Base-by-base conservation (phyloP, 2,329 filamentous ascomycete genomes). In the Blumeria graminis region DNA sequence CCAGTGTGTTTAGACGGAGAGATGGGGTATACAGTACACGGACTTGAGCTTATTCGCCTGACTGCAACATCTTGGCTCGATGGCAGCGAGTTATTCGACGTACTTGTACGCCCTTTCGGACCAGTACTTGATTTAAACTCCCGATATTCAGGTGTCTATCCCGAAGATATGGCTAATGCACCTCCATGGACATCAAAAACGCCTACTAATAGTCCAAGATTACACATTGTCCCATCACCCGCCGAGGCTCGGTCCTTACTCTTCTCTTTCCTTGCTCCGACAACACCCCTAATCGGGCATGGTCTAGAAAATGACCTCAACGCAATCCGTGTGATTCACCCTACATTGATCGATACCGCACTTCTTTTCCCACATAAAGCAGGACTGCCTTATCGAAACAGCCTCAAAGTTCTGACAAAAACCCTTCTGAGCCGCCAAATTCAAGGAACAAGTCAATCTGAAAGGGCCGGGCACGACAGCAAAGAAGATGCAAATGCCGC, bases 221-320 rank as follows among this genome's bases (percentile, higher is more conserved):
- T 94, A 38, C 79, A 77, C 55, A 84, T 94, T 48, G 86, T 93
- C 8, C 71, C 80, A 0, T 88, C 84, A 0, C 89, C 89, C 0
- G 71, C 78, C 22, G 76, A 72, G 33, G 92, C 92, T 0, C 82
- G 92, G 8, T 72, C 79, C 1, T 74, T 95, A 0, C 76, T 98
- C 8, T 86, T 94, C 68, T 75, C 76, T 0, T 74, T 85, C 56
- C 75, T 98, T 54, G 76, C 80, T 1, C 84, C 87, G 0, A 71
- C 75, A 0, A 98, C 89, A 0, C 85, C 89, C 0, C 70, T 98
- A 0, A 85, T 98, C 51, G 92, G 92, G 0, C 92, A 98, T 67
- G 89, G 87, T 0, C 78, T 96, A 8, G 92, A 98, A 64, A 98
- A 98, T 65, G 92, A 98, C 64, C 76, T 98, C 56, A 95, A 94